Conservation (phyloP, 2,329 filamentous ascomycete species). For the Colletotrichum horii region DNA sequence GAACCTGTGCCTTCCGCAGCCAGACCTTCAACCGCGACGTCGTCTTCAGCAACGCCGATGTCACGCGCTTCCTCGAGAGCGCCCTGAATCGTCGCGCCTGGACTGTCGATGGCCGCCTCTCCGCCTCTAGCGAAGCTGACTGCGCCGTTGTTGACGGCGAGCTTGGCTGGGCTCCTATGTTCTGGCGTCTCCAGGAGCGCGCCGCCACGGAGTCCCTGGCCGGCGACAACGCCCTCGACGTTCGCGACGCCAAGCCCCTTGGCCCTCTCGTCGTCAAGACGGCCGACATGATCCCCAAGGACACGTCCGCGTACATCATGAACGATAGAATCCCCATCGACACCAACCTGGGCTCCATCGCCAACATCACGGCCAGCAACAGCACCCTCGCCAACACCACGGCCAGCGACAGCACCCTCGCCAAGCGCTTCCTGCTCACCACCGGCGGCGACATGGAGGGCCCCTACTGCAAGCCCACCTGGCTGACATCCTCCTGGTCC, state of each 20-base stretch:
- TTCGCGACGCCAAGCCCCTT: background rate
- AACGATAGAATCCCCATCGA: background rate
- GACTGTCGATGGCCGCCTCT: background rate
- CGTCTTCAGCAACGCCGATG: conserved; percentile 5
- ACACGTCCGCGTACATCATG: conserved; percentile 8
- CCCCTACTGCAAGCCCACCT: background rate
- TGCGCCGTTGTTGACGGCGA: background rate
- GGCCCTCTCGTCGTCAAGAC: background rate
- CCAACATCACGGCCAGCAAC: background rate
- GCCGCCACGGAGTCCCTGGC: background rate
- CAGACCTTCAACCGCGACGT: background rate
- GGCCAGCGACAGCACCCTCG: background rate
- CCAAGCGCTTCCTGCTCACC: background rate
- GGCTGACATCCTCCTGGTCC: conserved; percentile 4
- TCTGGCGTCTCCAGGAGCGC: conserved; percentile 2
- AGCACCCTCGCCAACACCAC: background rate
- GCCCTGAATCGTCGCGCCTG: background rate
- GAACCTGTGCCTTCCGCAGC: conserved; percentile 3
- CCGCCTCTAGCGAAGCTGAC: background rate
- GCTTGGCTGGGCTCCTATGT: background rate
- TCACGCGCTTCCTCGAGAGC: background rate
- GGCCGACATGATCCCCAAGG: background rate
- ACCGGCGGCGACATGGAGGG: background rate
- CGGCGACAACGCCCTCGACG: background rate
- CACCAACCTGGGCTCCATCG: background rate